These are phyloP conservation scores for Grifola frondosa DNA, from an alignment of 1,284 basidiomycete genomes.

Conservation along the genomic window DNA sequence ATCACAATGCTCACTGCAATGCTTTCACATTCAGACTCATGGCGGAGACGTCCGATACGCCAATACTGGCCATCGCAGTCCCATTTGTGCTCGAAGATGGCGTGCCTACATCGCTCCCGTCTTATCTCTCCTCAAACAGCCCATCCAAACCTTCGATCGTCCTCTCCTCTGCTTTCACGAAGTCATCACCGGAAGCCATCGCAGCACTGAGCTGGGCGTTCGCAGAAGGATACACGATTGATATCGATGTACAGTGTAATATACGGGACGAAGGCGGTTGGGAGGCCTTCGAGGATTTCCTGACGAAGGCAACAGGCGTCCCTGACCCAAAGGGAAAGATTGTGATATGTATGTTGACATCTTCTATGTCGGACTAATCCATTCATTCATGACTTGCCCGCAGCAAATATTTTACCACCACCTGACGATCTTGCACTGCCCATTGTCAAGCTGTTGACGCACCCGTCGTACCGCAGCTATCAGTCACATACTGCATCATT, in stretches of 20 bases:
- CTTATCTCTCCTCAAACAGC: conserved; percentile 34
- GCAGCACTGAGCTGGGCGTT: conserved; percentile 65
- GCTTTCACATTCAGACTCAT: conserved; percentile 4
- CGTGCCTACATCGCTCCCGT: conserved; percentile 36
- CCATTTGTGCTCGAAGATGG: conserved; percentile 58
- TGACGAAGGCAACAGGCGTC: conserved; percentile 58
- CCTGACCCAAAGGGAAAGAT: conserved; percentile 49
- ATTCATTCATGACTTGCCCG: neutral
- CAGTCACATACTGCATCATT: conserved; percentile 74
- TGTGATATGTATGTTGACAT: conserved; percentile 58
- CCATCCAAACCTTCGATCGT: conserved; percentile 46
- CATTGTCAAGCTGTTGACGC: conserved; percentile 75
- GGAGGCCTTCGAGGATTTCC: conserved; percentile 73
- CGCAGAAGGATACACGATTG: conserved; percentile 57
- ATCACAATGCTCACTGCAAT: conserved; percentile 12
- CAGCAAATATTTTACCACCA: conserved; percentile 86
- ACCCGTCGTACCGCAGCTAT: conserved; percentile 72
- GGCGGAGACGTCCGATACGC: conserved; percentile 13
- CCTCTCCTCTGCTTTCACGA: conserved; percentile 55
- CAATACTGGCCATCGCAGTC: conserved; percentile 19
- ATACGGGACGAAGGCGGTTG: conserved; percentile 56
- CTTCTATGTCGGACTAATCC: conserved; percentile 2
- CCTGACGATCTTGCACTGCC: conserved; percentile 71
- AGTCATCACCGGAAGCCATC: conserved; percentile 45
- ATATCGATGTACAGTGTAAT: conserved; percentile 62